Percentiles rank a stretch among this genome's conserved stretches.
Evolutionary conservation across 345 rosid species (phyloP).

Genomic region (Xanthoceras sorbifolium): DNA sequence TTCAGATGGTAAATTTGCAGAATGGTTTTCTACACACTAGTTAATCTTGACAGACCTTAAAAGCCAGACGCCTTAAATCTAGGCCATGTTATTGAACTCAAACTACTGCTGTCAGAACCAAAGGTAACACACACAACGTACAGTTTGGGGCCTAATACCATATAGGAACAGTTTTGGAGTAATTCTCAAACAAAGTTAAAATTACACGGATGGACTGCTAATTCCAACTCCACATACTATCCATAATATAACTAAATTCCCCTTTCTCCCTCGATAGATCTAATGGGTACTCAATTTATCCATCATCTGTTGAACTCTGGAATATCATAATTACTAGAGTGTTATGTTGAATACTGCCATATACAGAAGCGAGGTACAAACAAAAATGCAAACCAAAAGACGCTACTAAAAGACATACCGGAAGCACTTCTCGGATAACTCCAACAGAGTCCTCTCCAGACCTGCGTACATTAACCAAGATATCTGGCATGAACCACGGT

Average conservation of each 20-base stretch:
- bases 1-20: background rate
- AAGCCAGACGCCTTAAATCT: background rate
- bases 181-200: background rate
- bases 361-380: background rate
- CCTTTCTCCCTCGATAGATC: background rate
- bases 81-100: background rate
- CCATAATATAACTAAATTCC: background rate
- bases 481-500: constrained; percentile 85
- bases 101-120: background rate
- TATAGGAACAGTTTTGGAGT: background rate
- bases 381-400: background rate
- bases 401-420: constrained; percentile 45
- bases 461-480: constrained; percentile 72
- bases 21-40: background rate
- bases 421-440: constrained; percentile 77
- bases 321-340: background rate
- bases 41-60: background rate
- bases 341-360: background rate
- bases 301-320: background rate
- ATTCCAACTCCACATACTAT: background rate
- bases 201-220: no score
- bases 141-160: background rate
- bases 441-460: constrained; percentile 67
- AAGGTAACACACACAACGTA: background rate
- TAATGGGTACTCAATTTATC: background rate